A percentile compares a stretch with the other conserved stretches of the same genome.
Conservation (phyloP, 1,284 basidiomycete species). For the Moniliophthora roreri region DNA sequence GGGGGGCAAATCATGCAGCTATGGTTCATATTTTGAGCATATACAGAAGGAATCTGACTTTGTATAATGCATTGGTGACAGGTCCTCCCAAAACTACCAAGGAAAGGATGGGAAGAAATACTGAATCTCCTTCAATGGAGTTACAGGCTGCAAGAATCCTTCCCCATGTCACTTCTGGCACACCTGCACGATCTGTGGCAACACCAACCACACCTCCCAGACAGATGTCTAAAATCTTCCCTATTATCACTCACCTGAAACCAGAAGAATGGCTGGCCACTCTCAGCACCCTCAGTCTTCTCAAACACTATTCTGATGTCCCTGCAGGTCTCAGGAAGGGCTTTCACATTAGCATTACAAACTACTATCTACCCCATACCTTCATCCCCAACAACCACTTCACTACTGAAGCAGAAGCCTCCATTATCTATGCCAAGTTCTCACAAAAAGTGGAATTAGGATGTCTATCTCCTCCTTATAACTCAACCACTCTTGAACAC, state of each 20-base stretch:
- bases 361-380: constrained; percentile 1
- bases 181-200: background rate
- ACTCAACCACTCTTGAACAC: background rate
- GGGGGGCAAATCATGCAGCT: background rate
- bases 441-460: constrained; percentile 10
- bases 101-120: background rate
- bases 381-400: constrained; percentile 12
- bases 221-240: background rate
- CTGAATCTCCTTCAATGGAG: background rate
- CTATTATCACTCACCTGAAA: constrained; percentile 7
- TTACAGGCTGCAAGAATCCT: background rate
- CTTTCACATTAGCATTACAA: constrained; percentile 11
- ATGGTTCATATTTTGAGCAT: background rate
- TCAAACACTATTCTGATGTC: constrained; percentile 6
- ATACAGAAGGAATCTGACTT: background rate
- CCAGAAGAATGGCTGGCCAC: constrained; percentile 6
- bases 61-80: background rate
- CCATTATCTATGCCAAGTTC: constrained; percentile 8
- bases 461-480: constrained; percentile 9
- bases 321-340: constrained; percentile 6
- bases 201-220: background rate
- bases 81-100: background rate
- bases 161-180: background rate
- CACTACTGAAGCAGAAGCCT: background rate
- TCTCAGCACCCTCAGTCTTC: constrained; percentile 1